phyloP scores from a whole-genome alignment of 371 early-diverging fungal species.

The Thermomucor indicae-seudaticae region DNA sequence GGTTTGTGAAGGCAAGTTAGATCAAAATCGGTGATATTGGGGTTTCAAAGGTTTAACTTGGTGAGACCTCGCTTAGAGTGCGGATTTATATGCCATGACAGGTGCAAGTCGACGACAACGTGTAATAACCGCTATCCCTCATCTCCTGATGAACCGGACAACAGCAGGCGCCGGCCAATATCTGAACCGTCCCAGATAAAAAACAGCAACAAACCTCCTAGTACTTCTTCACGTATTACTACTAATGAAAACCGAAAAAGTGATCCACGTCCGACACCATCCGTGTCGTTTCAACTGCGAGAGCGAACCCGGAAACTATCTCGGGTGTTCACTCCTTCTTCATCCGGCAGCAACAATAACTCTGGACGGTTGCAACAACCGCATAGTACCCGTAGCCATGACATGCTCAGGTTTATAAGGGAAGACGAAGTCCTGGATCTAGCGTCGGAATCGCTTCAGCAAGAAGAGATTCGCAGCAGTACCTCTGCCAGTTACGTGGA shows the following conservation, averaged over 20 bases:
- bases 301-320: conserved; percentile 29
- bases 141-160: background rate
- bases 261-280: conserved; percentile 22
- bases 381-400: conserved; percentile 17
- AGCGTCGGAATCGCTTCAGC: background rate
- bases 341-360: conserved; percentile 1
- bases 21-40: background rate
- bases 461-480: conserved; percentile 6
- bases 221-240: too few relatives aligned
- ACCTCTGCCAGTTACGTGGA: conserved; percentile 4
- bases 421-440: conserved; percentile 6
- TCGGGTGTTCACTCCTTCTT: conserved; percentile 18
- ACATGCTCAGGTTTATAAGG: conserved; percentile 10
- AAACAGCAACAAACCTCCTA: background rate
- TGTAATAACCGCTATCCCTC: background rate
- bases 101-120: conserved; percentile 21
- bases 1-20: conserved; percentile 33
- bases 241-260: conserved; percentile 1
- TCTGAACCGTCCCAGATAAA: background rate
- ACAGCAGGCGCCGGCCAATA: background rate
- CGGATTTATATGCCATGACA: conserved; percentile 40
- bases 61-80: conserved; percentile 5
- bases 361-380: conserved; percentile 7
- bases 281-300: conserved; percentile 33
- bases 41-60: background rate